Base-by-base conservation (phyloP, 2,329 filamentous ascomycete species). In the Sclerotinia minor region DNA sequence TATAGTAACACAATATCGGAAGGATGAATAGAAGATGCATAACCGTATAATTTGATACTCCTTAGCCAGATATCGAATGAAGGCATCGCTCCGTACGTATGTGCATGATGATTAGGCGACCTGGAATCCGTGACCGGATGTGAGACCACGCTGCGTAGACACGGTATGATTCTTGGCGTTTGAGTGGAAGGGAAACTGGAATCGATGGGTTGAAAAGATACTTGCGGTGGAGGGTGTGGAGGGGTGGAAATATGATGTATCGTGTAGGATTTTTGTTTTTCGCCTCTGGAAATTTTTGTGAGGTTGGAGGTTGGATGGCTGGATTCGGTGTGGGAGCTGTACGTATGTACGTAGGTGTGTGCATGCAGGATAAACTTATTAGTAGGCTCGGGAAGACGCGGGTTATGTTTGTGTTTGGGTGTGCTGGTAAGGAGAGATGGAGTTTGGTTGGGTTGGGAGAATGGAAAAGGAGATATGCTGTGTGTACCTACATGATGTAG, bases 191-290 rank as follows among this genome's bases (percentile, higher is more conserved):
- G 21, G 29, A 24, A 19, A 15, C 53, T 6, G 38, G 38, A 41
- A 41, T 41, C 38, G 13, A 41, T 41, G 13, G 38, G 13, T n/a
- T n/a, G 29, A 5, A 35, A 19, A 6, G 32, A 35, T 35, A 7
- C 6, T 45, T 35, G 58, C 21, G 32, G 45, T 21, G 44, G 58
- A 24, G 29, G 29, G 26, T 29, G 47, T 55, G 61, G 19, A 55
- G 49, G 47, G 49, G 61, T 54, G 49, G 24, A 64, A 55, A 65
- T 57, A 57, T 57, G 61, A 65, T 65, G 63, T 65, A 32, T 65
- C 63, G 38, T 45, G 38, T 57, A 55, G 63, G 8, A 65, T 32
- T 53, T 35, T 29, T 35, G 11, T n/a, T 11, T 35, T 35, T 49
- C 44, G 26, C 57, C 41, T 47, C 29, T 3, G 26, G 7, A 32